Base-by-base conservation (phyloP, 2,329 filamentous ascomycete species). In the Xylaria hypoxylon region DNA sequence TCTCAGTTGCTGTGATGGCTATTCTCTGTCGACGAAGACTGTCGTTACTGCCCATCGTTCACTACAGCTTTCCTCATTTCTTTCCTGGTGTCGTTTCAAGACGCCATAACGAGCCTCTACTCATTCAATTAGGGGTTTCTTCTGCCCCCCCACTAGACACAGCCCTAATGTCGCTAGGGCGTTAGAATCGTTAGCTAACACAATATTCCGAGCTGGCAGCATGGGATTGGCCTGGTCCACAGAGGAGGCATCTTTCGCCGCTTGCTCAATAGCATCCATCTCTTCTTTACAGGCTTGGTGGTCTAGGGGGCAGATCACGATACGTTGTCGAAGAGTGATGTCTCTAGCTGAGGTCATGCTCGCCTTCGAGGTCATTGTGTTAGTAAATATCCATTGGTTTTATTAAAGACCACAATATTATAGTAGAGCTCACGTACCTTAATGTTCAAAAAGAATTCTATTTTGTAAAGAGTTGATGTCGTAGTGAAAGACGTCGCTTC, bases 241-340 rank as follows among this genome's bases (percentile, higher is more conserved):
- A 68, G 92, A 89, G 17, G 92, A 91, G 1, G 96, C 95, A 73
- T 98, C 95, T 79, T 94, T 95, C 48, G 96, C 96, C 0, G 96
- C 92, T 80, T 97, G 93, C 77, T 97, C 94, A 70, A 99, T 98
- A 42, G 94, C 94, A 74, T 97, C 94, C 93, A 99, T 97, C 81
- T 98, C 96, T 77, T 97, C 94, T 79, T 97, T 97, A 81, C 96
- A 99, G 17, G 91, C 92, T 71, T 96, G 93, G 76, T 97, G 93
- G 76, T 99, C 96, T 68, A 97, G 89, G 0, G 96, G 95, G 75
- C 95, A 98, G 58, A 98, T 96, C 38, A 98, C 93, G 64, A 99
- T 97, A 5, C 93, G 94, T 79, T 98, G 93, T 59, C 95, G 89
- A 48, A 98, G 85, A 33, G 89, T 85, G 62, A 99, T 97, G 77